These are phyloP conservation scores for Dactylorhiza incarnata DNA, from an alignment of 106 monocot species.

Conservation along the genomic window DNA sequence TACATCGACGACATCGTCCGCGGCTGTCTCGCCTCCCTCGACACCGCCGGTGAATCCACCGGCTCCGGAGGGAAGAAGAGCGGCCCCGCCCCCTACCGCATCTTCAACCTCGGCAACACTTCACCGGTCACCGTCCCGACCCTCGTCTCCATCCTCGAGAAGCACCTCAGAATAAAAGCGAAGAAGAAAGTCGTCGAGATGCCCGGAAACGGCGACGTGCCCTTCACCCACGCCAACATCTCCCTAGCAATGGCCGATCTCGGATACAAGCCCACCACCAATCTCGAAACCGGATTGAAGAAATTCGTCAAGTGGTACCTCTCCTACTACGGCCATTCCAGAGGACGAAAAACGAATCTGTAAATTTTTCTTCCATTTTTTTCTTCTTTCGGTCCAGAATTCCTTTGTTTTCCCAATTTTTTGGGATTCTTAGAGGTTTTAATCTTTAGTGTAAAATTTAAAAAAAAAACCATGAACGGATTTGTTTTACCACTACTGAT, in stretches of 20 bases:
- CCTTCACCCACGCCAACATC: constrained; percentile 25
- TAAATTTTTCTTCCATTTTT: constrained; percentile 6
- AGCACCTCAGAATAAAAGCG: constrained; percentile 17
- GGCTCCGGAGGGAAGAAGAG: constrained; percentile 14
- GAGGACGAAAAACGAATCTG: constrained; percentile 11
- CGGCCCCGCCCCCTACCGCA: constrained; percentile 16
- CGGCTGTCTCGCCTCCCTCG: constrained; percentile 40
- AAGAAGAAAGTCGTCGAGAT: constrained; percentile 24
- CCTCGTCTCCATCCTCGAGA: constrained; percentile 23
- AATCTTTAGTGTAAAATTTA: not conserved
- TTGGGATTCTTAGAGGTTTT: not conserved
- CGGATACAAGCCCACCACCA: constrained; percentile 24
- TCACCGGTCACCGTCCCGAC: constrained; percentile 27
- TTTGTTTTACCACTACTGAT: not conserved
- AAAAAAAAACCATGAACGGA: not conserved
- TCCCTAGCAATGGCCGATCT: constrained; percentile 15
- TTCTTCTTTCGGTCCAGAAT: not conserved
- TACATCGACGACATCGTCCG: constrained; percentile 55
- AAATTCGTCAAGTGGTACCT: constrained; percentile 29
- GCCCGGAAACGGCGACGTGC: constrained; percentile 25
- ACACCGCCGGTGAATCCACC: constrained; percentile 20
- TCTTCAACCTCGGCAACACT: constrained; percentile 25
- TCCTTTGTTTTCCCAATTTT: not conserved
- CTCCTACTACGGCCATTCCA: constrained; percentile 19
- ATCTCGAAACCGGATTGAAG: constrained; percentile 19